phyloP scores from a whole-genome alignment of 1,139 yeast genomes.

The Oligophagozyma castellii region DNA sequence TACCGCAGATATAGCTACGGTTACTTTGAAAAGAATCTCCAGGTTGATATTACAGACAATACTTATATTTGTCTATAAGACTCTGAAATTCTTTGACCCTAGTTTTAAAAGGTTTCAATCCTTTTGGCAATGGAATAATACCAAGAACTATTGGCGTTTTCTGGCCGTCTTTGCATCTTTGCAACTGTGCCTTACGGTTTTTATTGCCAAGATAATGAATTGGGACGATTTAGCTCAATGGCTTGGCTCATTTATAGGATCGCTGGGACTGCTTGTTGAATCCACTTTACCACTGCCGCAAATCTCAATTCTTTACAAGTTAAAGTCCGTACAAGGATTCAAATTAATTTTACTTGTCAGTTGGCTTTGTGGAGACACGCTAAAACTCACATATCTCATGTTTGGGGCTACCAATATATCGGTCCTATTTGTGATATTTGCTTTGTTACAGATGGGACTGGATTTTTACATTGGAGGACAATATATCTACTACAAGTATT shows the following conservation, averaged over 20 bases:
- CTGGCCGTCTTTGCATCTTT: conserved; percentile 32
- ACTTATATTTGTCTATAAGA: conserved; percentile 23
- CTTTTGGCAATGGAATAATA: conserved; percentile 81
- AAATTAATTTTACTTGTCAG: conserved; percentile 59
- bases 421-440: conserved; percentile 56
- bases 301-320: conserved; percentile 53
- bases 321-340: conserved; percentile 66
- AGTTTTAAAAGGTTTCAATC: conserved; percentile 48
- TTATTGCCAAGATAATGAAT: conserved; percentile 20
- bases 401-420: conserved; percentile 64
- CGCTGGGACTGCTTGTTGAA: conserved; percentile 63
- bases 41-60: conserved; percentile 15
- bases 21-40: conserved; percentile 8
- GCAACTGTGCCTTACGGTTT: conserved; percentile 19
- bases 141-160: conserved; percentile 53
- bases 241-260: conserved; percentile 38
- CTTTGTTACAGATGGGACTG: conserved; percentile 64
- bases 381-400: conserved; percentile 58
- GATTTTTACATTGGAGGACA: conserved; percentile 69
- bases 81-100: conserved; percentile 52
- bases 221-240: conserved; percentile 23
- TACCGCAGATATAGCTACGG: neutral
- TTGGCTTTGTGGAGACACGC: conserved; percentile 82
- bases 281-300: conserved; percentile 83
- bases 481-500: conserved; percentile 43